Base-by-base conservation (phyloP, 139 green algal species). In the Chlorella sp. region DNA sequence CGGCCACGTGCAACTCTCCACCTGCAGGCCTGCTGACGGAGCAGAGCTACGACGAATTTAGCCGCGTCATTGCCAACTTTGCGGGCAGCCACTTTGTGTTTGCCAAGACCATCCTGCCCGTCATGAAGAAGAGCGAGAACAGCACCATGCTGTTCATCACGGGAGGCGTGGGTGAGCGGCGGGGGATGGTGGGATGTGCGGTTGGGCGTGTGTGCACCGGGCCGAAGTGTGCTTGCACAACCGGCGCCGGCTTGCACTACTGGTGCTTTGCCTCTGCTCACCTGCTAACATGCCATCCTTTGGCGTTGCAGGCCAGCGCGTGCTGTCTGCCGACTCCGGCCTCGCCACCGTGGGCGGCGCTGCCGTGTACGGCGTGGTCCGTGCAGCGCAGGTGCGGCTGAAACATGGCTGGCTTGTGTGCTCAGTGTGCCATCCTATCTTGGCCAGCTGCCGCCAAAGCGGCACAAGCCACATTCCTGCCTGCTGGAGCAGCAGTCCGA, bases 271-370 rank as follows among this genome's bases (percentile, higher is more conserved):
- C 5, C 65, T 17, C n/a, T 1, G 11, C 32, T 16, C 56, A 6
- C n/a, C 65, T 65, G 32, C 17, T 41, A 2, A 26, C 44, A n/a
- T n/a, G 24, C 11, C 44, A n/a, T 8, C 69, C 69, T 76, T 13
- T 48, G 14, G 20, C 34, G 9, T 34, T 44, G 64, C 80, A 84
- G 80, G 80, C 80, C 65, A 84, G 65, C 80, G 80, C 24, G 80
- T 85, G 48, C 80, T 85, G 56, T 69, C 43, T 34, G 80, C 80
- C 11, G 80, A 85, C 73, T 76, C 73, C 4, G 82, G 72, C 17
- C 73, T 86, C 43, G 82, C 82, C 44, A 75, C 60, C 7, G 72
- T 86, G 54, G 73, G 82, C 73, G 73, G 82, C n/a, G 82, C 82
- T 3, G 73, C 73, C 1, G 43, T 86, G 32, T 86, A 74, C 44